Evolutionary conservation across 2,329 filamentous ascomycete genomes (phyloP).

Genomic region (Westerdykella sp.): DNA sequence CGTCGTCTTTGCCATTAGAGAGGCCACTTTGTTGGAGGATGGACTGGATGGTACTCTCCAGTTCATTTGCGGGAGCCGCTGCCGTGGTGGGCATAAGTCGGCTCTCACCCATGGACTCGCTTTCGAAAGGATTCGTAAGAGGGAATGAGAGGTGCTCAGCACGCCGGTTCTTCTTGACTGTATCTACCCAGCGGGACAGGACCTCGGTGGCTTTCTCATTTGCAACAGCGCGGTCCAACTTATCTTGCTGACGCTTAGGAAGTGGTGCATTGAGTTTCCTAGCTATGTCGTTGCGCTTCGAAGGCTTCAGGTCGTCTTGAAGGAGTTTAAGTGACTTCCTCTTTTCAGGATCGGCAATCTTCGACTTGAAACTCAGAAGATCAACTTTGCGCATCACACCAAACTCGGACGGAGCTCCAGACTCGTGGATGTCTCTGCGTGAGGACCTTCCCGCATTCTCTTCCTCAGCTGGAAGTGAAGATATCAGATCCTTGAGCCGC

Average conservation of each 20-base stretch:
- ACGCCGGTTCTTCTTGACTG: conserved; percentile 86
- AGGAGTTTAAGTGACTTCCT: conserved; percentile 75
- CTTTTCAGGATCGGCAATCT: conserved; percentile 65
- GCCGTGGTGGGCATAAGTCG: conserved; percentile 54
- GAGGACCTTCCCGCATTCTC: conserved; percentile 29
- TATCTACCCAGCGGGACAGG: conserved; percentile 85
- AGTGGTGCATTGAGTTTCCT: conserved; percentile 77
- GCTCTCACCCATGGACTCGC: conserved; percentile 55
- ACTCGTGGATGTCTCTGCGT: conserved; percentile 49
- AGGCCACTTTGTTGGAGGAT: conserved; percentile 89
- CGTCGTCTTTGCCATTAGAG: conserved; percentile 52
- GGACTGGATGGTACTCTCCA: conserved; percentile 78
- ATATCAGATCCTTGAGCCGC: conserved; percentile 63
- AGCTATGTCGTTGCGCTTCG: conserved; percentile 49
- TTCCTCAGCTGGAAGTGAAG: conserved; percentile 50
- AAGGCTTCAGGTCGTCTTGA: conserved; percentile 56
- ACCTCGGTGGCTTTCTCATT: conserved; percentile 90
- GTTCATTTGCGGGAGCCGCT: conserved; percentile 65
- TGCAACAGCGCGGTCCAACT: conserved; percentile 72
- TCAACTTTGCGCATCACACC: conserved; percentile 62
- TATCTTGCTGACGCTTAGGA: conserved; percentile 78
- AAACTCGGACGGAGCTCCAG: conserved; percentile 56
- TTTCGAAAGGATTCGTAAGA: conserved; percentile 60
- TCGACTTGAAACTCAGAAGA: conserved; percentile 67
- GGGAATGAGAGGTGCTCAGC: conserved; percentile 90